phyloP scores from a whole-genome alignment of 2,329 filamentous ascomycete genomes.

The Penicillium sp. region DNA sequence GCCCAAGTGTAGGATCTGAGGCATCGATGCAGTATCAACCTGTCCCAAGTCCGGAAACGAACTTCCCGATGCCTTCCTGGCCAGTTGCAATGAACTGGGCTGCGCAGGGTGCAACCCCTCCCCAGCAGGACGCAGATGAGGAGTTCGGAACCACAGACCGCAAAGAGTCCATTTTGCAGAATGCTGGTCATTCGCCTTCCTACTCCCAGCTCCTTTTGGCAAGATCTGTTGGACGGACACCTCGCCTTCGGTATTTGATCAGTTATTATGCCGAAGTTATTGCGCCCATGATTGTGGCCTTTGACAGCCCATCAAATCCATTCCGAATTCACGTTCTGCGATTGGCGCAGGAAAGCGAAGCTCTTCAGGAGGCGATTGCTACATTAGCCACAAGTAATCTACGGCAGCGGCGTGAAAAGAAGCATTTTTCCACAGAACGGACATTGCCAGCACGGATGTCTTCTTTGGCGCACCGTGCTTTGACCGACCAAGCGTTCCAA shows the following conservation, averaged over 20 bases:
- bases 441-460: slow-evolving; percentile 51
- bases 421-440: slow-evolving; percentile 54
- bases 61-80: slow-evolving; percentile 14
- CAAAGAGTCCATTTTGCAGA: slow-evolving; percentile 16
- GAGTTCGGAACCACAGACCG: slow-evolving; percentile 16
- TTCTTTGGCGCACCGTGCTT: slow-evolving; percentile 45
- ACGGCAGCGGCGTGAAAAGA: slow-evolving; percentile 67
- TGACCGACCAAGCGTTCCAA: slow-evolving; percentile 40
- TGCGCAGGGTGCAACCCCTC: slow-evolving; percentile 7
- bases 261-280: slow-evolving; percentile 93
- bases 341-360: slow-evolving; percentile 72
- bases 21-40: slow-evolving; percentile 16
- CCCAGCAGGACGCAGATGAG: slow-evolving; percentile 21
- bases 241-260: slow-evolving; percentile 82
- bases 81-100: slow-evolving; percentile 12
- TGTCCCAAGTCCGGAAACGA: slow-evolving; percentile 13
- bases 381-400: slow-evolving; percentile 86
- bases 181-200: slow-evolving; percentile 29
- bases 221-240: slow-evolving; percentile 60
- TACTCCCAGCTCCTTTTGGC: slow-evolving; percentile 38
- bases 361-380: slow-evolving; percentile 88
- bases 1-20: slow-evolving; percentile 15
- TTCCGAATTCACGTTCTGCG: slow-evolving; percentile 79
- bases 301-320: slow-evolving; percentile 81
- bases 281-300: slow-evolving; percentile 85